Evolutionary conservation across 2,329 filamentous ascomycete species (phyloP).

Genomic region (Cladosporium sp.): DNA sequence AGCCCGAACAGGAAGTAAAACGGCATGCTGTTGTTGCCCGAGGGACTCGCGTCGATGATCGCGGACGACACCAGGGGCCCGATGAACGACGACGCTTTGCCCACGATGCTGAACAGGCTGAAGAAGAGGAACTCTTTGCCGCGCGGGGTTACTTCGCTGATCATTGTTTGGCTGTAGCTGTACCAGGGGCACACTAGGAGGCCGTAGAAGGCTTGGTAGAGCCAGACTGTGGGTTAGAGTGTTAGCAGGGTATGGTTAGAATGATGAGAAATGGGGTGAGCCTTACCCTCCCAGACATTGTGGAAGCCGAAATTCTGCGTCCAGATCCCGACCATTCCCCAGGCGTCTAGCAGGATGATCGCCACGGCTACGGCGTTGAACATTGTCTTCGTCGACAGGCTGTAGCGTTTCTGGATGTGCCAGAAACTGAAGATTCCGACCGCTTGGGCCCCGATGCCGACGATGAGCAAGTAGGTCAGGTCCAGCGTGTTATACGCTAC

Average conservation of each 20-base stretch:
- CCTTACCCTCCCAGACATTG: conserved; percentile 43
- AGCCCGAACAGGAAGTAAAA: conserved; percentile 62
- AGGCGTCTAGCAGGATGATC: conserved; percentile 55
- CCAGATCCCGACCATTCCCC: conserved; percentile 56
- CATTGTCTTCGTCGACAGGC: conserved; percentile 60
- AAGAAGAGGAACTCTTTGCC: conserved; percentile 68
- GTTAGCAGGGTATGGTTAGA: neutral
- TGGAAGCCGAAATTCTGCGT: conserved; percentile 47
- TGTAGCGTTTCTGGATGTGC: conserved; percentile 51
- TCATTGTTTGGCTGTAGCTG: conserved; percentile 65
- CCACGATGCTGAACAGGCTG: conserved; percentile 61
- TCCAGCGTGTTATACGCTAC: conserved; percentile 60
- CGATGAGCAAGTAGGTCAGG: conserved; percentile 60
- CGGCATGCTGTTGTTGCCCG: conserved; percentile 53
- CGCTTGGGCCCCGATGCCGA: conserved; percentile 58
- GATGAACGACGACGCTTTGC: conserved; percentile 63
- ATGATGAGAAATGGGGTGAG: neutral
- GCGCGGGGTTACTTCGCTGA: conserved; percentile 60
- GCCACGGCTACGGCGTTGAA: conserved; percentile 58
- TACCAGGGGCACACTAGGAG: conserved; percentile 65
- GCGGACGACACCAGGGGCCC: conserved; percentile 62
- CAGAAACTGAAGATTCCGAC: conserved; percentile 57
- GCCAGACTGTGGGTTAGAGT: conserved; percentile 14
- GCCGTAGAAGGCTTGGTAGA: conserved; percentile 52
- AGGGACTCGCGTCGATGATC: conserved; percentile 57